phyloP scores from a whole-genome alignment of 495 filamentous ascomycete species.

The Hypoxylon intermedium region DNA sequence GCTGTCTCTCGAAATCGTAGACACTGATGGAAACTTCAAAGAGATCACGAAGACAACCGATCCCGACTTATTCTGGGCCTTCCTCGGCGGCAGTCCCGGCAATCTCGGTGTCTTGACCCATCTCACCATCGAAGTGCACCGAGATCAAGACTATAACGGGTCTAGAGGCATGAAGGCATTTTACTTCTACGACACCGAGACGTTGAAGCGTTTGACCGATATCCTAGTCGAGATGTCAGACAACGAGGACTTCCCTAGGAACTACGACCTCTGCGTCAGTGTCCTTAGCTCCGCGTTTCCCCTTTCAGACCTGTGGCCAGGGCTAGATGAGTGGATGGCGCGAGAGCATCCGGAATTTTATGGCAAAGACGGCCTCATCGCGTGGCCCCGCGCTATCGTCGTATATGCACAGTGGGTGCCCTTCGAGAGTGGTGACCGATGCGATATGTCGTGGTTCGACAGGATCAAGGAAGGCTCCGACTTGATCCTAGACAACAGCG shows the following conservation, averaged over 20 bases:
- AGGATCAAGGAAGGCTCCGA: slow-evolving; percentile 42
- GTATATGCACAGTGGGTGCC: slow-evolving; percentile 55
- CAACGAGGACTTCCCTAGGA: slow-evolving; percentile 47
- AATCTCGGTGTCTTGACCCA: slow-evolving; percentile 54
- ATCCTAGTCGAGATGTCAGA: slow-evolving; percentile 51
- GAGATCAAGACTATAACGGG: slow-evolving; percentile 47
- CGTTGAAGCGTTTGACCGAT: slow-evolving; percentile 43
- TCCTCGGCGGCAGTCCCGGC: slow-evolving; percentile 54
- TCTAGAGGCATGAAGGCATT: slow-evolving; percentile 46
- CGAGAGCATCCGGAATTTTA: slow-evolving; percentile 44
- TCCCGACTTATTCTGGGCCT: slow-evolving; percentile 50
- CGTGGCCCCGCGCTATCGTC: slow-evolving; percentile 46
- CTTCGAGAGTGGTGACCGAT: slow-evolving; percentile 40
- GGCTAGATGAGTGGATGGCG: slow-evolving; percentile 42
- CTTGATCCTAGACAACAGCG: slow-evolving; percentile 29
- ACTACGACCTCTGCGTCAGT: slow-evolving; percentile 53
- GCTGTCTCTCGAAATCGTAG: slow-evolving; percentile 46
- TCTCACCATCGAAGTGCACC: slow-evolving; percentile 48
- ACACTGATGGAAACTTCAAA: slow-evolving; percentile 47
- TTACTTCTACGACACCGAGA: slow-evolving; percentile 43
- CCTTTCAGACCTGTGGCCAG: slow-evolving; percentile 42
- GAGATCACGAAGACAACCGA: slow-evolving; percentile 47
- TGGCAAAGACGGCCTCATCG: slow-evolving; percentile 41
- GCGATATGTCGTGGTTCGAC: slow-evolving; percentile 48
- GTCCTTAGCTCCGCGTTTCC: slow-evolving; percentile 48